Conservation (phyloP, 768 basidiomycete species). For the Boletus sp. region DNA sequence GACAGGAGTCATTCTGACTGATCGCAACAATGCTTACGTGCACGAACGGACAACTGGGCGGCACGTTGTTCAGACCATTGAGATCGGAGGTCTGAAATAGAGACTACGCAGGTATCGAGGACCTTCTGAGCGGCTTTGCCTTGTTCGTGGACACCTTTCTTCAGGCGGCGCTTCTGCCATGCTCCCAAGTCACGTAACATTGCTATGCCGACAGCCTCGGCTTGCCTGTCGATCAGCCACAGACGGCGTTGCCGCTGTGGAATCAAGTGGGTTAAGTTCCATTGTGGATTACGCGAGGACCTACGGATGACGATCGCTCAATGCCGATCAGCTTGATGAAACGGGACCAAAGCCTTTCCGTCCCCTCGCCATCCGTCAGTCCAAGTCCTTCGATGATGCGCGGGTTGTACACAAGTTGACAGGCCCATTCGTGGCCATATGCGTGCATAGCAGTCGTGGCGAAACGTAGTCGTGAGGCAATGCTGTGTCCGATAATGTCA, state of each 20-base stretch:
- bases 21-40: background rate
- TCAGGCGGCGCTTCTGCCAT: background rate
- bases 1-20: background rate
- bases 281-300: conserved; percentile 1
- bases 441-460: background rate
- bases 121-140: background rate
- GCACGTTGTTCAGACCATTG: background rate
- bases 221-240: background rate
- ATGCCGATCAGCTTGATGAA: conserved; percentile 36
- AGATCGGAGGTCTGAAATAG: background rate
- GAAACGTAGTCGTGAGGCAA: background rate
- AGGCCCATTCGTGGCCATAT: background rate
- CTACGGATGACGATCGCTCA: conserved; percentile 32
- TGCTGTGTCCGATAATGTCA: background rate
- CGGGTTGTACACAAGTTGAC: background rate
- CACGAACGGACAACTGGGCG: no score
- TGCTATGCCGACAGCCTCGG: background rate
- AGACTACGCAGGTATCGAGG: background rate
- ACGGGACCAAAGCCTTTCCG: no score
- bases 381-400: conserved; percentile 6
- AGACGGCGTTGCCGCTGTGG: background rate
- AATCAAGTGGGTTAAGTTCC: no score
- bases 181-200: background rate
- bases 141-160: background rate
- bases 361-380: conserved; percentile 25